phyloP scores from a whole-genome alignment of 2,329 filamentous ascomycete species.

The Botrytis hyacinthi region DNA sequence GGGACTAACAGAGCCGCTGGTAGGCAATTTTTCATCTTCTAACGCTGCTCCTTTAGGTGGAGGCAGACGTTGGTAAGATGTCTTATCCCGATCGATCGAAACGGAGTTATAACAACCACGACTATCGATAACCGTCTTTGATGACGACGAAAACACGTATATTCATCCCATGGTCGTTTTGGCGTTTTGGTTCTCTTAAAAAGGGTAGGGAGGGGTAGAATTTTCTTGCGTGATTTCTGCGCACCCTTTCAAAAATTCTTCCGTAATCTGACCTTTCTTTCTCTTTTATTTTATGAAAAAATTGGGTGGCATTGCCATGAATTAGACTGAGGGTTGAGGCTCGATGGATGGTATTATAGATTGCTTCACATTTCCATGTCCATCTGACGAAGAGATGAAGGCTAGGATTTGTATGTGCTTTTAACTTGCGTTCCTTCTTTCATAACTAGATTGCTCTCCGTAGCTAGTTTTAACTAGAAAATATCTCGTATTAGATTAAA shows the following conservation, averaged over 20 bases:
- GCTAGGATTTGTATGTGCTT: slow-evolving; percentile 16
- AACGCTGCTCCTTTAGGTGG: slow-evolving; percentile 57
- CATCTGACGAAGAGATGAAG: slow-evolving; percentile 8
- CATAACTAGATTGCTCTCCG: slow-evolving; percentile 10
- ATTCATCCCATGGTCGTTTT: slow-evolving; percentile 36
- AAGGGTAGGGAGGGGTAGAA: slow-evolving; percentile 33
- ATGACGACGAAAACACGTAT: slow-evolving; percentile 24
- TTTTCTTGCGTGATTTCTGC: slow-evolving; percentile 29
- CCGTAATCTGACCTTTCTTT: slow-evolving; percentile 29
- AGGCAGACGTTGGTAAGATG: slow-evolving; percentile 55
- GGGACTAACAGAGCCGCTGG: slow-evolving; percentile 41
- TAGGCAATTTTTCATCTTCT: slow-evolving; percentile 53
- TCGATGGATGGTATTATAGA: slow-evolving; percentile 21
- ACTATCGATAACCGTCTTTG: slow-evolving; percentile 23
- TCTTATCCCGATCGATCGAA: slow-evolving; percentile 18
- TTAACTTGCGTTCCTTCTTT: background rate
- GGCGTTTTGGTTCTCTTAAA: slow-evolving; percentile 34
- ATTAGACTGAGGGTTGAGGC: slow-evolving; percentile 16
- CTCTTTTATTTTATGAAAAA: slow-evolving; percentile 29
- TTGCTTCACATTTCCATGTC: slow-evolving; percentile 15
- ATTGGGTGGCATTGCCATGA: slow-evolving; percentile 21
- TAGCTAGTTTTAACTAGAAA: slow-evolving; percentile 15
- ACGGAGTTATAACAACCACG: slow-evolving; percentile 16
- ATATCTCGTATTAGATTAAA: slow-evolving; percentile 10
- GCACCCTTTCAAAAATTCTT: slow-evolving; percentile 24